These are phyloP conservation scores for Ustilago loliicola DNA, from an alignment of 1,284 basidiomycete species.

Conservation along the genomic window DNA sequence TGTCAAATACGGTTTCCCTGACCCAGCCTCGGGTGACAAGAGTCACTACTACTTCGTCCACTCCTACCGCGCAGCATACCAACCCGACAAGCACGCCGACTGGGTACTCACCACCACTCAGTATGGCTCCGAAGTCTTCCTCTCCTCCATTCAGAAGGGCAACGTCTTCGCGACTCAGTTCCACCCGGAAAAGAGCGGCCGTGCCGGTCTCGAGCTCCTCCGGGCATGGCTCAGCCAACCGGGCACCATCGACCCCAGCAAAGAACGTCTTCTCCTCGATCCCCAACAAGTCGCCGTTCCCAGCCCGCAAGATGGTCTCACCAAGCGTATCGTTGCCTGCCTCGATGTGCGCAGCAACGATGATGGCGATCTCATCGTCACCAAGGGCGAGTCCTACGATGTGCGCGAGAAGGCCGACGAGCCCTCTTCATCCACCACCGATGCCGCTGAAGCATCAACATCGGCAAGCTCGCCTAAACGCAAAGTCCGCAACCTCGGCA, in stretches of 20 bases:
- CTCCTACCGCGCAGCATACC: constrained; percentile 83
- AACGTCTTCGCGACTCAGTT: constrained; percentile 97
- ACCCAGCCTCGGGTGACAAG: constrained; percentile 72
- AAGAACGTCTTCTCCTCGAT: constrained; percentile 56
- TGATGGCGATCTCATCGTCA: constrained; percentile 95
- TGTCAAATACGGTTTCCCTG: constrained; percentile 54
- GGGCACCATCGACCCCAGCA: constrained; percentile 37
- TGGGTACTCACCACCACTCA: constrained; percentile 91
- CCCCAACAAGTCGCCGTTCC: constrained; percentile 59
- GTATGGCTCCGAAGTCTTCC: constrained; percentile 93
- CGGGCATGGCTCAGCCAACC: constrained; percentile 82
- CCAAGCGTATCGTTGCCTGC: constrained; percentile 95
- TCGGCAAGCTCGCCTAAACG: constrained; percentile 68
- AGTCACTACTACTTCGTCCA: constrained; percentile 93
- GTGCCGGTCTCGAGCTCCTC: constrained; percentile 86
- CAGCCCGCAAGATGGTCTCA: constrained; percentile 72
- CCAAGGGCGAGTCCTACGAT: constrained; percentile 99
- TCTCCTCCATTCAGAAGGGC: constrained; percentile 84
- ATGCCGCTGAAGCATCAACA: constrained; percentile 10
- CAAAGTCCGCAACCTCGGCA: constrained; percentile 95
- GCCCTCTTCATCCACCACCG: constrained; percentile 5
- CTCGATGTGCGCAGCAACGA: constrained; percentile 98
- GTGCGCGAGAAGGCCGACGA: constrained; percentile 79
- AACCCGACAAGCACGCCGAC: constrained; percentile 72
- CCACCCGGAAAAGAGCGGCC: constrained; percentile 97